These are phyloP conservation scores for Ganoderma leucocontextum DNA, from an alignment of 1,284 basidiomycete species.

Conservation along the genomic window DNA sequence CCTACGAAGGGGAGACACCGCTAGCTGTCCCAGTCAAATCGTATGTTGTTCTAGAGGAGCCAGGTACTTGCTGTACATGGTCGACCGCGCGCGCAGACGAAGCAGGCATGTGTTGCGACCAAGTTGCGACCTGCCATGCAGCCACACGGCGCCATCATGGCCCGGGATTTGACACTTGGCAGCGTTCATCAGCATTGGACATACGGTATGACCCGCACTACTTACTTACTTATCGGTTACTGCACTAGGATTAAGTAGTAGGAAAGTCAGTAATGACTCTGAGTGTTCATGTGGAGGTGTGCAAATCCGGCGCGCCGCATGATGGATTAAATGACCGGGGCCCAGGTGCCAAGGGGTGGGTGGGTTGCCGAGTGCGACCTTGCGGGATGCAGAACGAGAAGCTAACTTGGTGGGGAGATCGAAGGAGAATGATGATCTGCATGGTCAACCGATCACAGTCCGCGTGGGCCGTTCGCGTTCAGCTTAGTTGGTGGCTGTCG, in stretches of 20 bases:
- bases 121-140: not conserved
- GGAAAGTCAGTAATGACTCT: too few species aligned
- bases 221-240: not conserved
- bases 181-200: not conserved
- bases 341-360: too few species aligned
- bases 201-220: not conserved
- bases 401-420: not conserved
- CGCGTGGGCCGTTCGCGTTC: not conserved
- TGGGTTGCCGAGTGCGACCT: not conserved
- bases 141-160: not conserved
- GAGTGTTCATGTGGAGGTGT: too few species aligned
- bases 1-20: not conserved
- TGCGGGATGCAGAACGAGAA: not conserved
- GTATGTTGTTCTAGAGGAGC: not conserved
- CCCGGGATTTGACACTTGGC: not conserved
- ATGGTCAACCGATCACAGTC: not conserved
- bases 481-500: not conserved
- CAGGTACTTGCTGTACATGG: not conserved
- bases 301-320: not conserved
- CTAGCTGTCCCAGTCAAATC: not conserved
- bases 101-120: not conserved
- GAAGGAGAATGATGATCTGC: not conserved
- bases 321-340: not conserved
- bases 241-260: too few species aligned
- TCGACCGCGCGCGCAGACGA: not conserved